phyloP scores from a whole-genome alignment of 164 flowering plant genomes.

The Magnolia changhungtana region DNA sequence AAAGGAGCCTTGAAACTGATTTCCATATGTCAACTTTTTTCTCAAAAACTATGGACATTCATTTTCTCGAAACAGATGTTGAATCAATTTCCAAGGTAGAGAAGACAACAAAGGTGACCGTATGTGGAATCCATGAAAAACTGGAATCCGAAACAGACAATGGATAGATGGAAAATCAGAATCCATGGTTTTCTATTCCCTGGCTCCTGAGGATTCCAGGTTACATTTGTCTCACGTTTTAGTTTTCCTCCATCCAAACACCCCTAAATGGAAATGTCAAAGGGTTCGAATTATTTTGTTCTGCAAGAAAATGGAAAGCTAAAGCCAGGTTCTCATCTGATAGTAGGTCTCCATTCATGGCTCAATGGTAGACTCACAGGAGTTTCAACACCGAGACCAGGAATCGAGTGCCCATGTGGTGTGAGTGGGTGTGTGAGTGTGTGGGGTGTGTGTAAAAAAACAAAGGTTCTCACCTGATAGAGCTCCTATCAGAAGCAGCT shows the following conservation, averaged over 20 bases:
- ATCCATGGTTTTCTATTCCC: neutral
- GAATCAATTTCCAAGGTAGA: neutral
- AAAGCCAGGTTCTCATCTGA: slow-evolving; percentile 50
- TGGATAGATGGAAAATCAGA: neutral
- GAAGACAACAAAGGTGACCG: neutral
- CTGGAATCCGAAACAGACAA: neutral
- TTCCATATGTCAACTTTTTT: no score
- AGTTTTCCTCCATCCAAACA: neutral
- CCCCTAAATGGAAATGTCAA: no score
- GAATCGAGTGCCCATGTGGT: no score
- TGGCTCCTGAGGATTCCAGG: neutral
- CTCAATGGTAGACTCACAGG: no score
- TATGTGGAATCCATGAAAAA: neutral
- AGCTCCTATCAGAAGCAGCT: slow-evolving; percentile 87
- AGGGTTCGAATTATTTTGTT: no score
- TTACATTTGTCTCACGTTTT: no score
- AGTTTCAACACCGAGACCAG: no score
- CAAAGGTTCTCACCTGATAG: slow-evolving; percentile 57
- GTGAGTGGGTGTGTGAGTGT: no score
- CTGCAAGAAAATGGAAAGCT: neutral
- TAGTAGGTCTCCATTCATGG: slow-evolving; percentile 10
- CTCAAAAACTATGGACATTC: no score
- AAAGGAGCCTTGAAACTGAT: no score
- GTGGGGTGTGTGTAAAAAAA: neutral
- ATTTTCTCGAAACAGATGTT: no score